Evolutionary conservation across 208 protist genomes (phyloP).

Genomic region (Entamoeba dispar): DNA sequence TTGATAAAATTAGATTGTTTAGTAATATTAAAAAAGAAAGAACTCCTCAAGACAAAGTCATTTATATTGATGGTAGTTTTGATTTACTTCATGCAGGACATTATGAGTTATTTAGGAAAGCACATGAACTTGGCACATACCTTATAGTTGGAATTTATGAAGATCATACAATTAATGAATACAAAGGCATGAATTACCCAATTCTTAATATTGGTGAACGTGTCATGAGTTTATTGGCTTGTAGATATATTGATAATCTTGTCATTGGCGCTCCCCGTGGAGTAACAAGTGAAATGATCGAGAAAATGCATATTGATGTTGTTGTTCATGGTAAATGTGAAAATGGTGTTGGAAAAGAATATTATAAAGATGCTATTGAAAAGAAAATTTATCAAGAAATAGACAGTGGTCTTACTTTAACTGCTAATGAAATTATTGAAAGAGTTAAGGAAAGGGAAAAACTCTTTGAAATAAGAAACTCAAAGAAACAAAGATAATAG

Average conservation of each 20-base stretch:
- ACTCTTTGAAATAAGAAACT: background rate
- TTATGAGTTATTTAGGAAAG: slow-evolving; percentile 62
- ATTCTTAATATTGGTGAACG: slow-evolving; percentile 93
- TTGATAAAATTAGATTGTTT: slow-evolving; percentile 34
- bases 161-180: slow-evolving; percentile 58
- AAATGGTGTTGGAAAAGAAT: background rate
- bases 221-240: slow-evolving; percentile 72
- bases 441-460: background rate
- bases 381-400: background rate
- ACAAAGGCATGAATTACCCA: slow-evolving; percentile 69
- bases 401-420: background rate
- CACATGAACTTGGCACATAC: slow-evolving; percentile 64
- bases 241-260: slow-evolving; percentile 82
- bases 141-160: slow-evolving; percentile 77
- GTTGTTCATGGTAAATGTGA: slow-evolving; percentile 51
- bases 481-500: background rate
- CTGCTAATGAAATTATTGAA: background rate
- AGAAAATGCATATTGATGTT: slow-evolving; percentile 45
- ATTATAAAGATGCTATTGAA: background rate
- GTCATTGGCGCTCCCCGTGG: slow-evolving; percentile 76
- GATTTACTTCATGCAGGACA: slow-evolving; percentile 73
- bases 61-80: slow-evolving; percentile 83
- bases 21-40: slow-evolving; percentile 45
- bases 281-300: slow-evolving; percentile 65
- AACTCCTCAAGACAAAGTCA: slow-evolving; percentile 54